Percentiles rank a stretch among this genome's conserved stretches.
These are phyloP conservation scores for Metschnikowia peoriensis DNA, from an alignment of 805 yeast species.

Conservation along the genomic window DNA sequence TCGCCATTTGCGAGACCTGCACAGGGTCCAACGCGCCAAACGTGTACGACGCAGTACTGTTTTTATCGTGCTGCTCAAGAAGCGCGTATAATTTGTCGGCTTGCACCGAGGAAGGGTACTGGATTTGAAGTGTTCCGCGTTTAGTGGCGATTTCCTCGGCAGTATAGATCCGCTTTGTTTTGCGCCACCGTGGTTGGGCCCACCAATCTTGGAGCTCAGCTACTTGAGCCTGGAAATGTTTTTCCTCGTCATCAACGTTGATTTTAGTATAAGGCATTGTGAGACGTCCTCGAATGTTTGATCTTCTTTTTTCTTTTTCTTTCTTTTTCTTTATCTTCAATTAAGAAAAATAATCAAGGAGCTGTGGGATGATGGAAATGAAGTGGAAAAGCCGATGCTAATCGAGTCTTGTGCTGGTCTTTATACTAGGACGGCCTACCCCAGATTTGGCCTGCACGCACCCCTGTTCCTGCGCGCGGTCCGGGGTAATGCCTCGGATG, in stretches of 20 bases:
- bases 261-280: slow-evolving; percentile 55
- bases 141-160: slow-evolving; percentile 87
- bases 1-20: slow-evolving; percentile 96
- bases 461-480: slow-evolving; percentile 8
- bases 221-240: slow-evolving; percentile 63
- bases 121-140: slow-evolving; percentile 74
- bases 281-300: no score
- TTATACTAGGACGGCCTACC: slow-evolving; percentile 13
- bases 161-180: slow-evolving; percentile 82
- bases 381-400: neutral
- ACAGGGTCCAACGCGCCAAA: slow-evolving; percentile 96
- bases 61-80: slow-evolving; percentile 66
- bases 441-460: slow-evolving; percentile 12
- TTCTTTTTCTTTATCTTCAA: neutral
- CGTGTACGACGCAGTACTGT: slow-evolving; percentile 78
- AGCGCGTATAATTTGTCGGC: slow-evolving; percentile 77
- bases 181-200: slow-evolving; percentile 87
- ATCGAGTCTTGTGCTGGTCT: neutral
- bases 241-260: slow-evolving; percentile 61
- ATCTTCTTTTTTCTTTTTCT: neutral
- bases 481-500: slow-evolving; percentile 13
- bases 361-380: no score
- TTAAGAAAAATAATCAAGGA: neutral
- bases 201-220: slow-evolving; percentile 84
- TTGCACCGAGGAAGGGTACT: slow-evolving; percentile 75